Evolutionary conservation across 176 grass and related monocot species (phyloP), one percentile per base, ranked within the genome.

Genomic region (Bothriochloa decipiens): DNA sequence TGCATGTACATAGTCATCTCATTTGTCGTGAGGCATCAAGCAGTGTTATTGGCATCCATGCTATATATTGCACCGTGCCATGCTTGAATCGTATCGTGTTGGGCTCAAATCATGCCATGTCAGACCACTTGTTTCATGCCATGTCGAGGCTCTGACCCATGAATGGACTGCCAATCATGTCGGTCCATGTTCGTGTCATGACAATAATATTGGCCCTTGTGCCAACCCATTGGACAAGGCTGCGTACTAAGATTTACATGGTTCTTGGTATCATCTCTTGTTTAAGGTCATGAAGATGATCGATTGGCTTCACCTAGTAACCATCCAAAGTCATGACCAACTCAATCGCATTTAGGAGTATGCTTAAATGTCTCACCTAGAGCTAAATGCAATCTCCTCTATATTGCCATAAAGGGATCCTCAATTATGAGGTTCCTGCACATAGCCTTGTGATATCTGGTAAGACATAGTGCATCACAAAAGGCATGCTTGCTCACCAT

Each of bases 61-160:
- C 35, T 36, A 36, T 32, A 32, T 22, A 55, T 57, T n/a, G 7
- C 9, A 2, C n/a, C 7, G 0, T 3, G 18, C 1, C 7, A 55
- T 4, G 52, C 17, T 20, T 22, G 7, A 55, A 55, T 20, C 0
- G 4, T 22, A 55, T 0, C 0, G 2, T 55, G 18, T 0, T 55
- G 20, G 52, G 52, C 17, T 55, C 18, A 0, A 55, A 22, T 55
- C 17, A 55, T 55, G 2, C 6, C 53, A n/a, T 57, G 2, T n/a
- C 6, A 15, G 16, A 5, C 17, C 49, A 52, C 49, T 53, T 20
- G 17, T 20, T 20, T 20, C 17, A 53, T 20, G 50, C 17, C 50
- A 53, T 57, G 53, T 9, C 0, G 0, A 57, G 53, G 7, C 53
- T 57, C 0, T 0, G 2, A 0, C 2, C 20, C 5, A 3, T 5